Conservation (phyloP, 306 rosid genomes). For the Cercis canadensis region DNA sequence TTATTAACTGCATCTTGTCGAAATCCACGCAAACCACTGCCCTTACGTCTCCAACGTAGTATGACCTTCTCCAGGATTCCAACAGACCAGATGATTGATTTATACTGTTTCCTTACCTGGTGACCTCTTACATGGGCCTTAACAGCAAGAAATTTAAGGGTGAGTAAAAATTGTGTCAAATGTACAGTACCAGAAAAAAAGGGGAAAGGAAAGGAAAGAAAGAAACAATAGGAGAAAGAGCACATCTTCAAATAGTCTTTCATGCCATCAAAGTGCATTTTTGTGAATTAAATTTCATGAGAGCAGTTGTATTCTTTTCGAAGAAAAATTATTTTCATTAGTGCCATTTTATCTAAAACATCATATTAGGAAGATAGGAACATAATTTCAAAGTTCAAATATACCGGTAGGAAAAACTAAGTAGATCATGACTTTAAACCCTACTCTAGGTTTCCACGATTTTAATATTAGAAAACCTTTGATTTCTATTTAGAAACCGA, state of each 20-base stretch:
- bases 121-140: constrained; percentile 98
- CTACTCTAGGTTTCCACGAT: neutral
- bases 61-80: constrained; percentile 87
- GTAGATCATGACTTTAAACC: neutral
- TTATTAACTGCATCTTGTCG: constrained; percentile 56
- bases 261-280: neutral
- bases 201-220: neutral
- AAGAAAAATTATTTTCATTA: too few relatives aligned
- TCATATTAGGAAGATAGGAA: too few relatives aligned
- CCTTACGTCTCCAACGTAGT: constrained; percentile 94
- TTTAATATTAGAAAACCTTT: neutral
- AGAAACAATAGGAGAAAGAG: too few relatives aligned
- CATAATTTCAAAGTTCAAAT: constrained; percentile 2
- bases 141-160: constrained; percentile 37
- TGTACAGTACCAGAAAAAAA: constrained; percentile 4
- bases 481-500: neutral
- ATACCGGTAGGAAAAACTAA: neutral
- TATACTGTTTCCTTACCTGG: constrained; percentile 86
- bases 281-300: neutral
- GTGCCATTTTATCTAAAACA: too few relatives aligned
- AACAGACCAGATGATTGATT: constrained; percentile 78
- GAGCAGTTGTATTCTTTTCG: too few relatives aligned
- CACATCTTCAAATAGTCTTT: constrained; percentile 5
- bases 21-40: constrained; percentile 88
- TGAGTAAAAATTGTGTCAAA: constrained; percentile 40